Base-by-base conservation (phyloP, 768 basidiomycete genomes). In the Pleurotus citrinopileatus region DNA sequence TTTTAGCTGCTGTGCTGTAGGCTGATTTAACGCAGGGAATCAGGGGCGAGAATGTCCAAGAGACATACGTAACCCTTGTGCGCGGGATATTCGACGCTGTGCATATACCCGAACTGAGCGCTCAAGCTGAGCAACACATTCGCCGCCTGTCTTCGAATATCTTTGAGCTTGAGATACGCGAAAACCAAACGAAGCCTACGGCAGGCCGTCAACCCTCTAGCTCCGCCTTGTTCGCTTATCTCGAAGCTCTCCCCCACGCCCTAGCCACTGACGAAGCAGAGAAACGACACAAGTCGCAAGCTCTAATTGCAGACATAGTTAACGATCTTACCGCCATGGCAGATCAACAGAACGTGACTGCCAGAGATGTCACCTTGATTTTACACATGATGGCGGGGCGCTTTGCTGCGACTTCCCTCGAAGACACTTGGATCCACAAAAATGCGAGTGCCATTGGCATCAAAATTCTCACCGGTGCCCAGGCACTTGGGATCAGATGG, bases 381-480 rank as follows among this genome's bases (percentile, higher is more conserved):
- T 70, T 98, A 45, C 88, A 93, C 63, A 87, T 93, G 59, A 77
- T 98, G 40, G 86, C 90, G 4, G 83, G 82, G 57, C 84, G 91
- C 13, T 91, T 98, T 70, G 85, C 82, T 40, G 84, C 89, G 2
- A 75, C 97, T 22, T 97, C 95, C 64, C 80, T 94, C 53, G 95
- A 97, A 54, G 94, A 94, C 62, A 79, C 90, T 0, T 97, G 95
- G 95, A 79, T 78, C 2, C 79, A 84, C 52, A 97, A 98, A 69
- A 86, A 85, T 62, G 96, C 95, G 7, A 97, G 94, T 10, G 94
- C 91, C 60, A 76, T 73, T 43, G 96, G 94, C 2, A 88, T 98
- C 65, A 82, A 80, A 56, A 83, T 95, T 50, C 81, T 99, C 72
- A 82, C 87, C 0, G 70, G 74, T 50, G 83, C 87, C 15, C 80